These are phyloP conservation scores for Colletotrichum destructivum DNA, from an alignment of 2,329 filamentous ascomycete species.

Conservation along the genomic window DNA sequence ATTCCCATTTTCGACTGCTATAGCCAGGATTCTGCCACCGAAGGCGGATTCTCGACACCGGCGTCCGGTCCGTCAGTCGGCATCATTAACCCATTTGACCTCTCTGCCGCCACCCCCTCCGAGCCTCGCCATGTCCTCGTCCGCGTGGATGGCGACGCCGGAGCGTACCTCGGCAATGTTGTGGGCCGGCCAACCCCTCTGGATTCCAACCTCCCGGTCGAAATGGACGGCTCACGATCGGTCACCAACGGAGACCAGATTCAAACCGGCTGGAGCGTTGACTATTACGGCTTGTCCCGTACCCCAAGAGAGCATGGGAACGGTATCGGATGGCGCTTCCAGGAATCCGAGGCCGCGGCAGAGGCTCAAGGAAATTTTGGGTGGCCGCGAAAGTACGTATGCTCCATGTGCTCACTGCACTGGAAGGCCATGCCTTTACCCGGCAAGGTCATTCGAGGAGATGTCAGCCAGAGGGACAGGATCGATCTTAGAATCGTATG, in stretches of 20 bases:
- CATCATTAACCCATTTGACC: slow-evolving; percentile 36
- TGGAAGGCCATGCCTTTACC: slow-evolving; percentile 40
- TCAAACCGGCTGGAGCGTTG: slow-evolving; percentile 37
- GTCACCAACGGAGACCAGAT: slow-evolving; percentile 32
- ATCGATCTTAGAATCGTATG: slow-evolving; percentile 34
- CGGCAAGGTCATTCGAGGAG: slow-evolving; percentile 35
- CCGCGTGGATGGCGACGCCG: slow-evolving; percentile 34
- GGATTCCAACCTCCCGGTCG: slow-evolving; percentile 1
- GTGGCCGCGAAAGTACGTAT: slow-evolving; percentile 37
- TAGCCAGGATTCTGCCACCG: slow-evolving; percentile 10
- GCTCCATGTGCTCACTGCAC: slow-evolving; percentile 36
- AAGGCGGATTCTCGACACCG: slow-evolving; percentile 18
- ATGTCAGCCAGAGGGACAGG: slow-evolving; percentile 38
- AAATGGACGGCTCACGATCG: slow-evolving; percentile 27
- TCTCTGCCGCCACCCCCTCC: slow-evolving; percentile 24
- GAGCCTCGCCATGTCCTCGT: slow-evolving; percentile 38
- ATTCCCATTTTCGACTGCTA: neutral
- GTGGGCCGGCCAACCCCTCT: slow-evolving; percentile 15
- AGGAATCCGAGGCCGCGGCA: slow-evolving; percentile 39
- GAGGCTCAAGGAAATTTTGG: slow-evolving; percentile 23
- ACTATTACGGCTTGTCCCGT: slow-evolving; percentile 35
- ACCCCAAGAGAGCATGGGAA: slow-evolving; percentile 26
- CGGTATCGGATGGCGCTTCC: slow-evolving; percentile 37
- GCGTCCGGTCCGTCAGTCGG: slow-evolving; percentile 9
- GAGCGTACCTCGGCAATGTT: slow-evolving; percentile 23